Evolutionary conservation across 768 basidiomycete species (phyloP), one percentile per base, ranked within the genome.

Genomic region (Glaciozyma antarctica): DNA sequence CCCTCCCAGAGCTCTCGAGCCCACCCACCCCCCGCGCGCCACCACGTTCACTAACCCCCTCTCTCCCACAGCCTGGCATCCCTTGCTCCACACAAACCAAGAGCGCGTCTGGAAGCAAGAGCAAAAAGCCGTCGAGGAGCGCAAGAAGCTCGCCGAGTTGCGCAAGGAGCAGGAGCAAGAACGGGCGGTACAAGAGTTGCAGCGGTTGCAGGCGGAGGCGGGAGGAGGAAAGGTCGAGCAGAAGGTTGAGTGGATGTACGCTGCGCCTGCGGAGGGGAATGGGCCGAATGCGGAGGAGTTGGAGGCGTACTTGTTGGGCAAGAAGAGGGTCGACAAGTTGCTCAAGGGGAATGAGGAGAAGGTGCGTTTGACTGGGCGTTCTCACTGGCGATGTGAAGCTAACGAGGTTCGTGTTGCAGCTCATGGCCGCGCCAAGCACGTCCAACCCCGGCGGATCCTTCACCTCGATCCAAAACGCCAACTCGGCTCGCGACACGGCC

Each of bases 31-130:
- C 7, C 24, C 26, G 22, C 16, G 38, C 21, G 21, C 15, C 45
- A 44, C 58, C 24, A 22, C 21, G 26, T 28, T n/a, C 48, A 9
- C 58, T 17, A 22, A 16, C 45, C 26, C 58, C 26, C 34, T 9
- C 47, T 16, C 9, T n/a, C 17, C 22, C 41, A 19, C 48, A 15
- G 22, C 26, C 28, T 53, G 26, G 38, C 43, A 28, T 13, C 34
- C 21, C 26, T 49, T 41, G 13, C 17, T 28, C 10, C 26, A 61
- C 17, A 15, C 22, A 15, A 24, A 64, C 65, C 94, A 97, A 86
- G 90, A 94, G 85, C 85, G 88, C 83, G 95, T 98, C 74, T 98
- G 95, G 94, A 82, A 97, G 62, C 88, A 94, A 78, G 95, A 99
- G 78, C 92, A 94, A 83, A 87, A 89, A 75, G 91, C 92, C 61